Base-by-base conservation (phyloP, 2,329 filamentous ascomycete genomes). In the Fusarium virguliforme region DNA sequence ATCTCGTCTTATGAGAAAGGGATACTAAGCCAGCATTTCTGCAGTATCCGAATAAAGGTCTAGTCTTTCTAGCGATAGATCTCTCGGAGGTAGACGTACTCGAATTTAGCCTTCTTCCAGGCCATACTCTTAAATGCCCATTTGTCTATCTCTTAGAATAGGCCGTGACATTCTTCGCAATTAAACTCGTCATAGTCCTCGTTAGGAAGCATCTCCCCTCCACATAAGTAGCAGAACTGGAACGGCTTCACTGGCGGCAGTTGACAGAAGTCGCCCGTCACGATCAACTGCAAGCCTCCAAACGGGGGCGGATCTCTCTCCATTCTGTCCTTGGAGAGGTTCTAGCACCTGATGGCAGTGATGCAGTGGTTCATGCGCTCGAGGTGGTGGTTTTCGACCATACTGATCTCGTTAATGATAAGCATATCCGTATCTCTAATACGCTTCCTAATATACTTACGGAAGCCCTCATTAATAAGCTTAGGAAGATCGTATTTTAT, bases 381-480 rank as follows among this genome's bases (percentile, higher is more conserved):
- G 0, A 79, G 22, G 26, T 76, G 66, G 37, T 71, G 63, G 85
- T 85, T 88, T 55, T 89, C 87, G 0, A 91, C 82, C 90, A 92
- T 92, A 67, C 86, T 89, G 63, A 92, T 87, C 77, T 92, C 90
- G 70, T 92, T 89, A 15, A 92, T 88, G 26, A 92, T 83, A 2
- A 92, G 81, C 1, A 90, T 85, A 55, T 91, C 82, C 0, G 85
- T 88, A 0, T 76, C 34, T 0, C 22, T 72, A 2, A 89, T 76
- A 0, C 85, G 80, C 1, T 80, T 74, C 24, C 68, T 76, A 1
- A 81, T 18, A 1, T 38, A 1, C 6, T 48, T 7, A 26, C 55
- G 38, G 34, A 35, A 32, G 0, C n/a, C 34, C 2, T 53, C 30
- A 0, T 0, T 4, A 0, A 37, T 50, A 1, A 71, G 46, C 0